Conservation (phyloP, 768 basidiomycete genomes). For the Pleurotus ostreatus region DNA sequence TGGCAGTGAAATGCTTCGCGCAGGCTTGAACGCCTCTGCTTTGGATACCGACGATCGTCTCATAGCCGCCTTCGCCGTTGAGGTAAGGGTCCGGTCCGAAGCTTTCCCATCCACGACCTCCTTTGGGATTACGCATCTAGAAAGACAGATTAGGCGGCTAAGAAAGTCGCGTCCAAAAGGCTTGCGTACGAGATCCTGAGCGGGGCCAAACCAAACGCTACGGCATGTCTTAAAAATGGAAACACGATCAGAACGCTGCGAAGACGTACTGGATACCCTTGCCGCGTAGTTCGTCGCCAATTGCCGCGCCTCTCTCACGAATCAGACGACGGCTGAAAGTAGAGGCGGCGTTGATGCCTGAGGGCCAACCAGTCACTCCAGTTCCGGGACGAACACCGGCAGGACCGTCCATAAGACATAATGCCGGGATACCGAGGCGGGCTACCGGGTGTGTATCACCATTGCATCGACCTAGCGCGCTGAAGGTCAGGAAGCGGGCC, state of each 20-base stretch:
- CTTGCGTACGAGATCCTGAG: neutral
- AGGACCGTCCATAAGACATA: constrained; percentile 5
- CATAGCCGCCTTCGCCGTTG: constrained; percentile 50
- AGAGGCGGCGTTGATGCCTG: constrained; percentile 42
- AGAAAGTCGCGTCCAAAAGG: neutral
- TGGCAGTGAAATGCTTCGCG: constrained; percentile 8
- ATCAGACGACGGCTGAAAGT: constrained; percentile 62
- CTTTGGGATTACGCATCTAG: constrained; percentile 3
- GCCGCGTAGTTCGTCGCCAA: constrained; percentile 63
- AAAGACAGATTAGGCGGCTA: neutral
- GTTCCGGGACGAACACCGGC: constrained; percentile 4
- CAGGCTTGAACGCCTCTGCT: constrained; percentile 45
- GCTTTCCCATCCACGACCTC: constrained; percentile 17
- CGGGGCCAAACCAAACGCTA: constrained; percentile 4
- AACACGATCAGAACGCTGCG: neutral
- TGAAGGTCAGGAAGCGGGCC: neutral
- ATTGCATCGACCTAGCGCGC: neutral
- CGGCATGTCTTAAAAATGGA: neutral
- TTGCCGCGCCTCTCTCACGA: constrained; percentile 54
- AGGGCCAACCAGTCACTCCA: constrained; percentile 3
- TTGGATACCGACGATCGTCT: constrained; percentile 48
- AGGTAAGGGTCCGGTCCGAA: constrained; percentile 51
- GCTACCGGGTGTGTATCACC: neutral
- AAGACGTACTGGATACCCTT: constrained; percentile 50
- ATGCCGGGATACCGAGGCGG: constrained; percentile 2